A percentile compares a stretch with the other conserved stretches of the same genome.
Conservation (phyloP, 192 early-diverging fungal species). For the Funneliformis mosseae region DNA sequence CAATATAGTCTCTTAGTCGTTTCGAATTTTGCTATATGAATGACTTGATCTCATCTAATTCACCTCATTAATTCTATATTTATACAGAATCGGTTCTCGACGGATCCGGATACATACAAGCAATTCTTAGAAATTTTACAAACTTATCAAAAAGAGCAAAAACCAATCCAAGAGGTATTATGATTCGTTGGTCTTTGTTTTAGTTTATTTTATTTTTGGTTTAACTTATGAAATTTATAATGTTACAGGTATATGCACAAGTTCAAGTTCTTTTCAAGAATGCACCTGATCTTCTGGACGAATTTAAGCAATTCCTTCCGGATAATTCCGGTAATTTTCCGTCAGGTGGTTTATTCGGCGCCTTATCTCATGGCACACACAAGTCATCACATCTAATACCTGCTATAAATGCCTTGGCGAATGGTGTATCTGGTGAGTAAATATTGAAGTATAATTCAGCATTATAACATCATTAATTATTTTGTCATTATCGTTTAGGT, state of each 20-base stretch:
- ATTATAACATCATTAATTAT: not conserved
- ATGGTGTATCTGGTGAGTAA: conserved; percentile 54
- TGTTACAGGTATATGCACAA: conserved; percentile 82
- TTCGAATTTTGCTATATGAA: no score
- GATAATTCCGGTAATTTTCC: conserved; percentile 72
- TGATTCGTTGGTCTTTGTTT: conserved; percentile 14
- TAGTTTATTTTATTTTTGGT: not conserved
- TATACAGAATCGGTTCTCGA: conserved; percentile 82
- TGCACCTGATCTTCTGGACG: conserved; percentile 89
- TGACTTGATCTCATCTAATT: no score
- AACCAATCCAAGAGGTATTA: conserved; percentile 88
- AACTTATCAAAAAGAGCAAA: conserved; percentile 96
- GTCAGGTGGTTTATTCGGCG: conserved; percentile 45
- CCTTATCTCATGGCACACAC: conserved; percentile 42
- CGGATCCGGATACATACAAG: conserved; percentile 94
- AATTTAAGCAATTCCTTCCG: conserved; percentile 98
- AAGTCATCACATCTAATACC: conserved; percentile 44
- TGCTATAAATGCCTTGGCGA: conserved; percentile 47
- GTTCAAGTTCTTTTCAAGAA: conserved; percentile 86
- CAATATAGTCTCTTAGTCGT: no score
- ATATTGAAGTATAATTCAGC: not conserved
- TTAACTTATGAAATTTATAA: conserved; percentile 10
- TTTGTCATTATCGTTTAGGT: not conserved
- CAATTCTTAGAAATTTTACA: conserved; percentile 97
- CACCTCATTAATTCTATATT: not conserved